A percentile compares a stretch with the other conserved stretches of the same genome.
phyloP scores from a whole-genome alignment of 139 green algal genomes.

The Eudorina sp. region DNA sequence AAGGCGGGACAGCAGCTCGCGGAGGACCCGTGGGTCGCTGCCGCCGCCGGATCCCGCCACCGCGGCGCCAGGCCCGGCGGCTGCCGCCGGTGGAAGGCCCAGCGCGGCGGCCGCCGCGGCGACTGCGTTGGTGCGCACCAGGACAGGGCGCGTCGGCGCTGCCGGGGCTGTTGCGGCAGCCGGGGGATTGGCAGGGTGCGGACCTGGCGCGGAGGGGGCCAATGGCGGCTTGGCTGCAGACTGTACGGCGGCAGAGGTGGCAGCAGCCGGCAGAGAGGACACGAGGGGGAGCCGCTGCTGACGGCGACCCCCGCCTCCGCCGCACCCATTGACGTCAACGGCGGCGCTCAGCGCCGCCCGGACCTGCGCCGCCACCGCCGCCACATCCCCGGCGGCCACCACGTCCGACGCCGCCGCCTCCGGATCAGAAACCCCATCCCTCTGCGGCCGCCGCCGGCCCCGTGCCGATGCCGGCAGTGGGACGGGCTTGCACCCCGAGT shows the following conservation, averaged over 20 bases:
- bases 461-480: not conserved
- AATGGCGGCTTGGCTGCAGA: not conserved
- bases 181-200: not conserved
- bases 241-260: not conserved
- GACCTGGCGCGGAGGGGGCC: not conserved
- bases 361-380: not conserved
- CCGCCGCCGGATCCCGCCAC: no score
- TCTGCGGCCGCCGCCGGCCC: not conserved
- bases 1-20: not conserved
- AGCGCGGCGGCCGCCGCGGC: constrained; percentile 20
- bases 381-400: not conserved
- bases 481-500: not conserved
- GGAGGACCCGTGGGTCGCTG: not conserved
- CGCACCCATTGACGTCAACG: not conserved
- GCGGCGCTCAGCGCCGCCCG: constrained; percentile 20
- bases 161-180: constrained; percentile 26
- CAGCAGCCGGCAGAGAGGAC: not conserved
- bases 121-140: not conserved
- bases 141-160: not conserved
- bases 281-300: not conserved
- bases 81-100: not conserved
- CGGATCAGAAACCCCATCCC: no score
- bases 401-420: not conserved
- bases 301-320: not conserved
- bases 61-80: not conserved